Conservation (phyloP, 345 rosid species). For the Rhodamnia rubescens region DNA sequence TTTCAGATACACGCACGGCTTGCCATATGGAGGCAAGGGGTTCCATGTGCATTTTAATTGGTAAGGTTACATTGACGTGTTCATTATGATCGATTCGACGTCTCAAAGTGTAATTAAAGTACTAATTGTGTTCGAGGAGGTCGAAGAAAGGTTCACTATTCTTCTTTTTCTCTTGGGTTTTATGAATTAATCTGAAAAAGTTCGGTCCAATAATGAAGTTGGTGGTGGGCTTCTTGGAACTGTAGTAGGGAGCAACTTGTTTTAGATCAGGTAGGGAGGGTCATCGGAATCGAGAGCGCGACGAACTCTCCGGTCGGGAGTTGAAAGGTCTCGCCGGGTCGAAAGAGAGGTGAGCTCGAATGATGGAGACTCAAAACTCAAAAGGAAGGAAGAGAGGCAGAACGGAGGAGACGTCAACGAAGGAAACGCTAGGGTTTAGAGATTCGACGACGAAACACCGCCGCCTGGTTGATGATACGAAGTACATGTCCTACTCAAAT, state of each 20-base stretch:
- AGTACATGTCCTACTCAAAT: too few relatives aligned
- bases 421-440: neutral
- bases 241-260: neutral
- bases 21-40: neutral
- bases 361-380: neutral
- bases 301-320: neutral
- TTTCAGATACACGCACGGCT: neutral
- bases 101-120: neutral
- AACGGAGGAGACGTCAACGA: neutral
- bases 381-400: neutral
- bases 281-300: neutral
- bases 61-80: neutral
- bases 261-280: neutral
- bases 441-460: neutral
- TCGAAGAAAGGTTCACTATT: too few relatives aligned
- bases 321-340: neutral
- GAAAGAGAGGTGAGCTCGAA: neutral
- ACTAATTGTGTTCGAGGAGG: neutral
- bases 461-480: too few relatives aligned
- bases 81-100: neutral
- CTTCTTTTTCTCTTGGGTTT: neutral
- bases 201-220: neutral
- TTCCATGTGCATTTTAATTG: neutral
- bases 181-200: too few relatives aligned
- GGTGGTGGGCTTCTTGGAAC: neutral